A percentile compares a stretch with the other conserved stretches of the same genome.
phyloP scores from a whole-genome alignment of 78 protist species.

The Mantamonas sphyraenae region DNA sequence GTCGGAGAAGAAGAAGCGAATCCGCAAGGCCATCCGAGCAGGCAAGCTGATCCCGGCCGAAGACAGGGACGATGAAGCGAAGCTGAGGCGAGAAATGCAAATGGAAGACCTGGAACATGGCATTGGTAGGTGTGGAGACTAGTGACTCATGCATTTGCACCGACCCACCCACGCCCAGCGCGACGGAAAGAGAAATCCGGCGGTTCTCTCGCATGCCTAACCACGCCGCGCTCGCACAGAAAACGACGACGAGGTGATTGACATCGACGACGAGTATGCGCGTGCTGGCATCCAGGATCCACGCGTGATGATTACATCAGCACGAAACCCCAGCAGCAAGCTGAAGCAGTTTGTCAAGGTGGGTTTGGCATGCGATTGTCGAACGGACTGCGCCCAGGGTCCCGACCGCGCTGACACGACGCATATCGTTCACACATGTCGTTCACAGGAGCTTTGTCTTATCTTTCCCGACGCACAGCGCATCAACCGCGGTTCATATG shows the following conservation, averaged over 20 bases:
- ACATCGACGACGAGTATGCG: constrained; percentile 96
- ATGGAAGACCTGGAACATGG: constrained; percentile 42
- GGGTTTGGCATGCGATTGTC: neutral
- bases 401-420: too few relatives aligned
- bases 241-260: constrained; percentile 14
- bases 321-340: constrained; percentile 83
- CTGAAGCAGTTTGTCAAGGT: constrained; percentile 90
- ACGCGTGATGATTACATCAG: constrained; percentile 86
- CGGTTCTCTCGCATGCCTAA: too few relatives aligned
- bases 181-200: too few relatives aligned
- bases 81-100: constrained; percentile 32
- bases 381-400: too few relatives aligned
- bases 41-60: constrained; percentile 82
- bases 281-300: constrained; percentile 94
- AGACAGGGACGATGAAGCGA: constrained; percentile 44
- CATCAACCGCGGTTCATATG: constrained; percentile 87
- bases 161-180: too few relatives aligned
- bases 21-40: constrained; percentile 46
- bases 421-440: neutral
- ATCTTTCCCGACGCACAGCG: constrained; percentile 89
- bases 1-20: constrained; percentile 57
- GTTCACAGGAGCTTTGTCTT: constrained; percentile 71
- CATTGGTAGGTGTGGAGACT: too few relatives aligned
- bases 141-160: too few relatives aligned
- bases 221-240: too few relatives aligned